phyloP scores from a whole-genome alignment of 306 rosid genomes.

The Nissolia schottii region DNA sequence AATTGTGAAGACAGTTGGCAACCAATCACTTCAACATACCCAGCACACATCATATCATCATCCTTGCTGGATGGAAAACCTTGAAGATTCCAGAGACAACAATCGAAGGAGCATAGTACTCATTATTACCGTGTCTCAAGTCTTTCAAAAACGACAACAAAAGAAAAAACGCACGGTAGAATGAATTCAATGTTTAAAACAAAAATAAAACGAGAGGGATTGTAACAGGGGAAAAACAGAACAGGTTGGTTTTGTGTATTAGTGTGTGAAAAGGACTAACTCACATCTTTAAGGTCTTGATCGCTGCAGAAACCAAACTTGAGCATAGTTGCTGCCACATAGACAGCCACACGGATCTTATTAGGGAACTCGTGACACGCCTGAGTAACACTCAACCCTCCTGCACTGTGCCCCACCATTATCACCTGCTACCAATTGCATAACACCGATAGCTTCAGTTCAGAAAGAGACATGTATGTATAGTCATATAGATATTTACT shows the following conservation, averaged over 20 bases:
- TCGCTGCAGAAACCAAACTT: slow-evolving; percentile 52
- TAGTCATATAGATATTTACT: no score
- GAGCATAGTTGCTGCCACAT: slow-evolving; percentile 92
- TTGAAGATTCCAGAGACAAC: slow-evolving; percentile 1
- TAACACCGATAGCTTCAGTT: not conserved
- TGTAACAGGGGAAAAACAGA: not conserved
- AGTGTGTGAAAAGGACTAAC: slow-evolving; percentile 1
- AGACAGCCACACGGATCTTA: slow-evolving; percentile 64
- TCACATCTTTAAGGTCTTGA: slow-evolving; percentile 63
- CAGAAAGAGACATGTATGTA: slow-evolving; percentile 10
- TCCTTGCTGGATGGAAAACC: slow-evolving; percentile 42
- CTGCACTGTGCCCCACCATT: slow-evolving; percentile 94
- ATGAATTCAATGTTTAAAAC: not conserved
- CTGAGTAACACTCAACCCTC: slow-evolving; percentile 79
- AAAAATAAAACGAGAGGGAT: not conserved
- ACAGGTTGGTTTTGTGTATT: no score
- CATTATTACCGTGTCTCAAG: not conserved
- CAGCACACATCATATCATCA: slow-evolving; percentile 30
- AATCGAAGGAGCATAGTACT: not conserved
- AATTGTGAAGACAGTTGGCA: slow-evolving; percentile 47
- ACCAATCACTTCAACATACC: slow-evolving; percentile 26
- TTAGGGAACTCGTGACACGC: slow-evolving; percentile 64
- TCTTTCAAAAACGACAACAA: not conserved
- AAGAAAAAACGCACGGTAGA: not conserved
- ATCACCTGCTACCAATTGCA: slow-evolving; percentile 45